Evolutionary conservation across 306 rosid species (phyloP).

Genomic region (Arachis stenosperma): DNA sequence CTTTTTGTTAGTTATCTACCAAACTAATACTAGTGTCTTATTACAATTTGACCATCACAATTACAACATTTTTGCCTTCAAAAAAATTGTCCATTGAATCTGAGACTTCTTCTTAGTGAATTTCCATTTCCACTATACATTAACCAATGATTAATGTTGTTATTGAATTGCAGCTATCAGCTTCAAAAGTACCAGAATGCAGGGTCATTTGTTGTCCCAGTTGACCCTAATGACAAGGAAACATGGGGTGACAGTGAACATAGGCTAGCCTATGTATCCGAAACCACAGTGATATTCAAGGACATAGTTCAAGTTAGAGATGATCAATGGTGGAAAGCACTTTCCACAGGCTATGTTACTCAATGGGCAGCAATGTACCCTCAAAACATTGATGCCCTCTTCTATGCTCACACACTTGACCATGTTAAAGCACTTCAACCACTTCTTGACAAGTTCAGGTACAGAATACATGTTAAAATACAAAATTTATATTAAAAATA

Average conservation of each 20-base stretch:
- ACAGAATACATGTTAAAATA: too few species aligned
- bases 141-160: too few species aligned
- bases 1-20: slow-evolving; percentile 19
- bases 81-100: neutral
- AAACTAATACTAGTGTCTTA: slow-evolving; percentile 16
- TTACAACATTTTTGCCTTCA: neutral
- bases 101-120: slow-evolving; percentile 16
- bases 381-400: slow-evolving; percentile 88
- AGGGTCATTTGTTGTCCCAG: slow-evolving; percentile 91
- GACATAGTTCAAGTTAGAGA: slow-evolving; percentile 91
- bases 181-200: slow-evolving; percentile 93
- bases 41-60: slow-evolving; percentile 26
- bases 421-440: slow-evolving; percentile 83
- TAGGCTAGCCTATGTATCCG: slow-evolving; percentile 92
- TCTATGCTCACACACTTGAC: slow-evolving; percentile 80
- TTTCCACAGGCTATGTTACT: slow-evolving; percentile 83
- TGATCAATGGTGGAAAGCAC: slow-evolving; percentile 98
- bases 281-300: slow-evolving; percentile 95
- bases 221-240: slow-evolving; percentile 83
- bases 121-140: too few species aligned
- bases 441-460: slow-evolving; percentile 79
- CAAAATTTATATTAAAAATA: too few species aligned
- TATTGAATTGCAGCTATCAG: slow-evolving; percentile 68
- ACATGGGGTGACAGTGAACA: slow-evolving; percentile 99
- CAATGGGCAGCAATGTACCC: slow-evolving; percentile 98